Evolutionary conservation across 2,329 filamentous ascomycete genomes (phyloP).

Genomic region (Penicillium nordicum): DNA sequence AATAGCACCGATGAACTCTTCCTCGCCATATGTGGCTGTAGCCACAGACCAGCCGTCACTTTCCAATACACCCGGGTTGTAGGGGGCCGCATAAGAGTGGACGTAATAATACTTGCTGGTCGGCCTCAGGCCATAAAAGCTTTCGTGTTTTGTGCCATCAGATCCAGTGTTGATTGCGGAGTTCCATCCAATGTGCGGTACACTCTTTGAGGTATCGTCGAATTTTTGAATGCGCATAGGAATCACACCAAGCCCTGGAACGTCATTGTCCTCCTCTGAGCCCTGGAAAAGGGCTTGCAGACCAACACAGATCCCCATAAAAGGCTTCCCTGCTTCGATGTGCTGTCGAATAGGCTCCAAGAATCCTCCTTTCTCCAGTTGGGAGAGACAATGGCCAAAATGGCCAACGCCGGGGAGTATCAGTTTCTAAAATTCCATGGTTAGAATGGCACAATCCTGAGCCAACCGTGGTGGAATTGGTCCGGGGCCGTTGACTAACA

Average conservation of each 20-base stretch:
- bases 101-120: constrained; percentile 98
- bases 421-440: constrained; percentile 63
- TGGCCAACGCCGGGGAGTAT: constrained; percentile 96
- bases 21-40: constrained; percentile 78
- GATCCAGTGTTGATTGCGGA: constrained; percentile 61
- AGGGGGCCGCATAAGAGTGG: constrained; percentile 85
- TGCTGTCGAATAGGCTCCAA: constrained; percentile 77
- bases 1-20: constrained; percentile 89
- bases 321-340: constrained; percentile 87
- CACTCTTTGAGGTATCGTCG: constrained; percentile 72
- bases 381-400: constrained; percentile 90
- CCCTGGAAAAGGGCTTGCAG: constrained; percentile 85
- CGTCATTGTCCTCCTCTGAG: constrained; percentile 71
- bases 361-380: constrained; percentile 78
- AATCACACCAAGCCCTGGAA: constrained; percentile 73
- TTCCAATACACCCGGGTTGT: constrained; percentile 70
- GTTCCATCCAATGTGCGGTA: constrained; percentile 99
- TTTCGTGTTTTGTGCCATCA: constrained; percentile 44
- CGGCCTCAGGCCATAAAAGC: constrained; percentile 74
- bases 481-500: constrained; percentile 49
- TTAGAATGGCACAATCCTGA: neutral
- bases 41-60: constrained; percentile 86
- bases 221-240: constrained; percentile 71
- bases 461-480: neutral
- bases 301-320: constrained; percentile 97